These are phyloP conservation scores for Smallanthus sonchifolius DNA, from an alignment of 129 eudicot genomes.

Conservation along the genomic window DNA sequence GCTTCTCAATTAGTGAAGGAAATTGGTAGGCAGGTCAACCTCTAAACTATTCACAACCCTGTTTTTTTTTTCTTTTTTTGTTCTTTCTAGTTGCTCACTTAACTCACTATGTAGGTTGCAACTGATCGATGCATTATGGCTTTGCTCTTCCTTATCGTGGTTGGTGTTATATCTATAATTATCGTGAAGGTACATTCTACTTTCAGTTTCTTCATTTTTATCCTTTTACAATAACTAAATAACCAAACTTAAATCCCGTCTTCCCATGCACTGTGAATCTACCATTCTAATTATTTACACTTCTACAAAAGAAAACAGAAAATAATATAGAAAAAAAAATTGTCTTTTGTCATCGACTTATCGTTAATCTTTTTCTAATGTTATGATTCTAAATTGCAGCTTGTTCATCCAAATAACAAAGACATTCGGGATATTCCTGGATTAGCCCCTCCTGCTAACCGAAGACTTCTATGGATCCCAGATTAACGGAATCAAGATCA, in stretches of 20 bases:
- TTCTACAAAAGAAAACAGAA: background rate
- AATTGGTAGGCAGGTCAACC: conserved; percentile 97
- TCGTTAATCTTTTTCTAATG: background rate
- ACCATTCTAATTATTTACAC: background rate
- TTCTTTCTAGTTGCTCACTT: conserved; percentile 34
- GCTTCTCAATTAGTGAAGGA: conserved; percentile 97
- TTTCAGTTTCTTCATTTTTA: background rate
- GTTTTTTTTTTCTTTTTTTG: conserved; percentile 5
- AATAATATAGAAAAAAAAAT: background rate
- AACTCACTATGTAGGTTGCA: conserved; percentile 57
- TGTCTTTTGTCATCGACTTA: background rate
- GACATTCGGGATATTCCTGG: conserved; percentile 86
- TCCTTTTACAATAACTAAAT: background rate
- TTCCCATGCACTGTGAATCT: background rate
- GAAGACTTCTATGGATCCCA: conserved; percentile 59
- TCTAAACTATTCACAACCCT: conserved; percentile 34
- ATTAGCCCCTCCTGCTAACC: conserved; percentile 82
- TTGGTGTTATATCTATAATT: conserved; percentile 78
- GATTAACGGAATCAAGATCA: conserved; percentile 20
- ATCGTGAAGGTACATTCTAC: conserved; percentile 72
- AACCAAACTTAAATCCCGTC: background rate
- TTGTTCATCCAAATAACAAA: conserved; percentile 73
- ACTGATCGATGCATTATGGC: conserved; percentile 94
- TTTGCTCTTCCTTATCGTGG: conserved; percentile 82
- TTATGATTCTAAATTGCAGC: conserved; percentile 38